Evolutionary conservation across 2,329 filamentous ascomycete genomes (phyloP).

Genomic region (Cadophora sp.): DNA sequence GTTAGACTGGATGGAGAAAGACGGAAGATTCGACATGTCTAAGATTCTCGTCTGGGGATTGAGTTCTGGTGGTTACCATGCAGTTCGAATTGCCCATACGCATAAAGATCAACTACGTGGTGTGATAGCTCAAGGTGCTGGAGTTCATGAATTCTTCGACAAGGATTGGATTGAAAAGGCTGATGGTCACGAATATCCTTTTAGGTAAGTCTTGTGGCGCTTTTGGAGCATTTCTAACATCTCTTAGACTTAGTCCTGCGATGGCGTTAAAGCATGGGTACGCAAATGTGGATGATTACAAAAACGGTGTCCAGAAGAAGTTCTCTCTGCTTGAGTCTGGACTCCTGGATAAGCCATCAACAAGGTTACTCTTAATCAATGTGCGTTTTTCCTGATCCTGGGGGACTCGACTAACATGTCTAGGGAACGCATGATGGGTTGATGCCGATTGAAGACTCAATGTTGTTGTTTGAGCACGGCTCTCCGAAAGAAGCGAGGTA

Average conservation of each 20-base stretch:
- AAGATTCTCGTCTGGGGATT: conserved; percentile 69
- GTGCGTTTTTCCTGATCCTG: conserved; percentile 47
- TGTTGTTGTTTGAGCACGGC: conserved; percentile 69
- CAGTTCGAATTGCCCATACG: conserved; percentile 71
- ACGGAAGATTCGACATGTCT: conserved; percentile 61
- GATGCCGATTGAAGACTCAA: conserved; percentile 72
- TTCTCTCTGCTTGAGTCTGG: conserved; percentile 68
- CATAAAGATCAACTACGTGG: conserved; percentile 62
- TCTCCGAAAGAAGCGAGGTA: conserved; percentile 68
- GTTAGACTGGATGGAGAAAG: conserved; percentile 62
- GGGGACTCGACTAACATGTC: not conserved
- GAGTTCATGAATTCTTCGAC: conserved; percentile 66
- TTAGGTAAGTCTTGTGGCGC: conserved; percentile 49
- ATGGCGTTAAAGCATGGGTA: conserved; percentile 70
- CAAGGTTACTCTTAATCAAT: conserved; percentile 66
- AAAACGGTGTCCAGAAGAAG: conserved; percentile 60
- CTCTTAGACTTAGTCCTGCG: conserved; percentile 54
- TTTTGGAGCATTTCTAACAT: not conserved
- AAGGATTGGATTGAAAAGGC: conserved; percentile 65
- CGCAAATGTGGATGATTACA: conserved; percentile 60
- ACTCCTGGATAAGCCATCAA: conserved; percentile 61
- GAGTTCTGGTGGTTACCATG: conserved; percentile 72
- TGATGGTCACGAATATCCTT: conserved; percentile 72
- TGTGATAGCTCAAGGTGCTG: conserved; percentile 67
- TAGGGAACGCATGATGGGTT: conserved; percentile 68